These are phyloP conservation scores for Peronospora farinosa DNA, from an alignment of 352 stramenopile genomes.

Conservation along the genomic window DNA sequence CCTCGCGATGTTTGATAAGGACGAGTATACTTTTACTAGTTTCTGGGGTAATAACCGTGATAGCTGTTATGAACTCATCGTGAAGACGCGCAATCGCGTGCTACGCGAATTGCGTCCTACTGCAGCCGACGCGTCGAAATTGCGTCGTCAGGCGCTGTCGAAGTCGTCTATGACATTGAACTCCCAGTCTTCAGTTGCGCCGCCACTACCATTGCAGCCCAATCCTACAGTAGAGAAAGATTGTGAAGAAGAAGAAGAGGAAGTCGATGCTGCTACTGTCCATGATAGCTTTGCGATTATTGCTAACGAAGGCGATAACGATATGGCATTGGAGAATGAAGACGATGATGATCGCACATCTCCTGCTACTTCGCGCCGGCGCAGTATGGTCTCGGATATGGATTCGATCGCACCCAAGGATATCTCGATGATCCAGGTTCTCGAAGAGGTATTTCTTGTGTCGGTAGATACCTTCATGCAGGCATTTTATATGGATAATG, in stretches of 20 bases:
- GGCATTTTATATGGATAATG: conserved; percentile 59
- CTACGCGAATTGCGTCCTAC: conserved; percentile 27
- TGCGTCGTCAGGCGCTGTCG: conserved; percentile 8
- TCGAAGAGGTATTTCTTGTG: conserved; percentile 54
- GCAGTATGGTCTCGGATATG: conserved; percentile 56
- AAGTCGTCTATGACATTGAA: conserved; percentile 12
- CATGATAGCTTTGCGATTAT: conserved; percentile 1
- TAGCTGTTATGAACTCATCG: conserved; percentile 70
- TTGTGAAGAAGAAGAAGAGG: conserved; percentile 6
- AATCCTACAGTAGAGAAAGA: conserved; percentile 7
- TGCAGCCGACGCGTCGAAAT: conserved; percentile 10
- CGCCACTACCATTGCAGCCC: conserved; percentile 1
- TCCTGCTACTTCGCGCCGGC: conserved; percentile 15
- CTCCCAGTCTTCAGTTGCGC: conserved; percentile 4
- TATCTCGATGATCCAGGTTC: conserved; percentile 66
- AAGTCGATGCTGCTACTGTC: conserved; percentile 4
- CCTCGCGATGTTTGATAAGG: conserved; percentile 52
- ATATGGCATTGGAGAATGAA: conserved; percentile 1
- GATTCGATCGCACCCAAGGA: conserved; percentile 55
- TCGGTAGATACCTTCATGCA: conserved; percentile 65
- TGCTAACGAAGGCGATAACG: conserved; percentile 2
- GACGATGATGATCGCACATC: conserved; percentile 12
- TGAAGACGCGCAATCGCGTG: conserved; percentile 52
- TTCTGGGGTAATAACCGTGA: conserved; percentile 84
- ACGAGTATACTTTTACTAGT: conserved; percentile 82